phyloP scores from a whole-genome alignment of 768 basidiomycete species.

The Pleurotus platypus region DNA sequence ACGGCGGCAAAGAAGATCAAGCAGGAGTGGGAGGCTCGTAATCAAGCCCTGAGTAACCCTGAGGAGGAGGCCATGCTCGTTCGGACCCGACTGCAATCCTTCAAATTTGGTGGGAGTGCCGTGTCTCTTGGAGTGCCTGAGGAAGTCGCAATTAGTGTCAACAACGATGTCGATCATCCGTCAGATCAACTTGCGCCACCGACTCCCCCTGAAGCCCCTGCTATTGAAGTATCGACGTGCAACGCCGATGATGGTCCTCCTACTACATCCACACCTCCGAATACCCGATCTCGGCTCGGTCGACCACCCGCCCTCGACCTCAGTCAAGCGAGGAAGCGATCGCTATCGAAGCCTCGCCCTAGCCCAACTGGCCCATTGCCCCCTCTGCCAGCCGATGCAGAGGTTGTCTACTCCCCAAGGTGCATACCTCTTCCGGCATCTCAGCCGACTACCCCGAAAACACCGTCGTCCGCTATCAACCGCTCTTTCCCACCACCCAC shows the following conservation, averaged over 20 bases:
- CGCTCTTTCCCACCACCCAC: constrained; percentile 12
- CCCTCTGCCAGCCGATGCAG: background rate
- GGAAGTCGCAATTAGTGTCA: background rate
- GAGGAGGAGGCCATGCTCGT: constrained; percentile 9
- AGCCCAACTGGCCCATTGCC: constrained; percentile 5
- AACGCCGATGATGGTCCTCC: background rate
- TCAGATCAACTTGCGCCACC: constrained; percentile 1
- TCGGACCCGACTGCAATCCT: constrained; percentile 25
- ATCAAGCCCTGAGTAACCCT: constrained; percentile 19
- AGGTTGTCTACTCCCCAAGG: constrained; percentile 1
- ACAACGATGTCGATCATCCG: background rate
- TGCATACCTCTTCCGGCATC: constrained; percentile 13
- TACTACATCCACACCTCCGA: background rate
- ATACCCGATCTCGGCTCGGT: background rate
- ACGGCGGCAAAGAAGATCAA: constrained; percentile 54
- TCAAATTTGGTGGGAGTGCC: constrained; percentile 30
- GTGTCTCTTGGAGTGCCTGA: constrained; percentile 2
- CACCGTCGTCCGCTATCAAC: constrained; percentile 16
- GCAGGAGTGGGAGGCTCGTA: constrained; percentile 47
- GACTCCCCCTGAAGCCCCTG: constrained; percentile 2
- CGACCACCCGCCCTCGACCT: constrained; percentile 6
- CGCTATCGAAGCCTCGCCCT: background rate
- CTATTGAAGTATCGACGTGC: background rate
- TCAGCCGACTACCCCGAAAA: constrained; percentile 7
- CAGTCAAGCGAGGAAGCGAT: background rate